These are phyloP conservation scores for Silene noctiflora DNA, from an alignment of 179 eudicot species.

Conservation along the genomic window DNA sequence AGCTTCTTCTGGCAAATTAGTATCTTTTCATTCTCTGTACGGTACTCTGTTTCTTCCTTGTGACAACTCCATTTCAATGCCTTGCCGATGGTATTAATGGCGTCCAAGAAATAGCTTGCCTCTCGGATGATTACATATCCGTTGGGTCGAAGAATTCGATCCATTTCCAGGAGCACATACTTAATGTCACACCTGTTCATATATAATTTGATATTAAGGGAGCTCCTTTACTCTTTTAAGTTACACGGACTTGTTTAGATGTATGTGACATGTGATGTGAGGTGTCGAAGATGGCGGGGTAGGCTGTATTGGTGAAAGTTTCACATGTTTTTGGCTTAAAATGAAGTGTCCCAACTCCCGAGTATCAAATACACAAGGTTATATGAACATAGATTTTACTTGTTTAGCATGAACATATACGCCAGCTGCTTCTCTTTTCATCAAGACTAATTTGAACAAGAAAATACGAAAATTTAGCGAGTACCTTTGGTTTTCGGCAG, in stretches of 20 bases:
- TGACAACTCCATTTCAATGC: constrained; percentile 78
- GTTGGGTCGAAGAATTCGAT: constrained; percentile 68
- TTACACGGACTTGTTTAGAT: neutral
- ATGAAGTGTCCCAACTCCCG: too few relatives aligned
- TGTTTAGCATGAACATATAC: neutral
- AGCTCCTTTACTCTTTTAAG: neutral
- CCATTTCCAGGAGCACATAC: constrained; percentile 78
- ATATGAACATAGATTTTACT: too few relatives aligned
- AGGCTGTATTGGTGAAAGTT: neutral
- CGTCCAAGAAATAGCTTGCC: constrained; percentile 52
- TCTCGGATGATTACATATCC: constrained; percentile 68
- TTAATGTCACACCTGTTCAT: constrained; percentile 74
- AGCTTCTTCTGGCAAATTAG: constrained; percentile 78
- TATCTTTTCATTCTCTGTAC: constrained; percentile 56
- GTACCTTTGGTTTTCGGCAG: constrained; percentile 84
- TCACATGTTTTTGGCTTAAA: neutral
- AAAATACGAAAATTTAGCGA: neutral
- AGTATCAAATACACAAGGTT: too few relatives aligned
- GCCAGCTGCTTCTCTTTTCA: neutral
- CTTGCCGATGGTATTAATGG: constrained; percentile 47
- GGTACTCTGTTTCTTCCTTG: constrained; percentile 61
- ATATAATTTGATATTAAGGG: constrained; percentile 4
- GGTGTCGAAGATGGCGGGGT: neutral
- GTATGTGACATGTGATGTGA: neutral
- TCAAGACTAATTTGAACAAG: constrained; percentile 1